Evolutionary conservation across 352 stramenopile genomes (phyloP), one percentile per base, ranked within the genome.

Genomic region (Globisporangium nodosum): DNA sequence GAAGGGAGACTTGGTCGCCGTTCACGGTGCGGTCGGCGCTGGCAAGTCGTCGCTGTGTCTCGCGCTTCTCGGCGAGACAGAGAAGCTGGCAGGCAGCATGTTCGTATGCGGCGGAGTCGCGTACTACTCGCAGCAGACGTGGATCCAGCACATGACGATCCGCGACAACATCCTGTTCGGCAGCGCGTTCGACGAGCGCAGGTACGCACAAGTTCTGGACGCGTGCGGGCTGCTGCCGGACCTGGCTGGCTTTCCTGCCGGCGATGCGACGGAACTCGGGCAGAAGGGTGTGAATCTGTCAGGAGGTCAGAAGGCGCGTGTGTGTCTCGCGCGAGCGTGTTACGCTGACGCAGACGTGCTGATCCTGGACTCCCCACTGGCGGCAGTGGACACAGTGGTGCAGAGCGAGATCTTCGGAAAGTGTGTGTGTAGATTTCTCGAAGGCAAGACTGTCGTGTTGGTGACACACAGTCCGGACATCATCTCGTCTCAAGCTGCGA

Each of bases 101-200:
- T 96, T 82, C 1, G 64, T 99, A 1, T 72, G 78, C 15, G 24
- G 24, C 24, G 2, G 24, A 27, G 24, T 27, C 24, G 24, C 24
- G 24, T 27, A 27, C 24, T 27, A 27, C 24, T 27, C 24, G 24
- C 24, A 27, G 24, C 24, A 27, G 24, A 27, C 24, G 24, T 27
- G 24, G 24, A 27, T 27, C 24, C 24, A 27, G 1, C 1, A 27
- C 24, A 27, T 27, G 24, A 35, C 31, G 4, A 35, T 35, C 31
- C 31, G 31, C 5, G 87, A 98, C 24, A 99, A 99, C 73, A 97
- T 99, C 58, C 69, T 98, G 4, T 98, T 98, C 68, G 90, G 42
- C 15, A 5, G 8, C 2, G 42, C 5, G 42, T 47, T 12, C 42
- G 42, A 47, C 42, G 15, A 5, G 42, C 5, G 8, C 5, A 47